Percentiles rank a stretch among this genome's conserved stretches.
These are phyloP conservation scores for Penicillium sp. DNA, from an alignment of 2,329 filamentous ascomycete genomes.

Conservation along the genomic window DNA sequence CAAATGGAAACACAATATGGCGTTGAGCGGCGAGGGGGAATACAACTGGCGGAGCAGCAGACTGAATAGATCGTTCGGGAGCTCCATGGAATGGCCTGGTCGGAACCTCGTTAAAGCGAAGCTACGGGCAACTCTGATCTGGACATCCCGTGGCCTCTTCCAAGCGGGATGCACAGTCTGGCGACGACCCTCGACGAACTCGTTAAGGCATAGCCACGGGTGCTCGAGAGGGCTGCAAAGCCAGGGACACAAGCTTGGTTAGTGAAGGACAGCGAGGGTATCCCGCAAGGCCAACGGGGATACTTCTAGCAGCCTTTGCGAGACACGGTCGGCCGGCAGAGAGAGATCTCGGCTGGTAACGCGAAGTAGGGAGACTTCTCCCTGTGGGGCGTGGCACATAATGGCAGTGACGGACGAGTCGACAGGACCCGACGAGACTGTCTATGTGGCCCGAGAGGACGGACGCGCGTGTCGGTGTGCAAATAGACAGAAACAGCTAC, in stretches of 20 bases:
- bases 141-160: conserved; percentile 11
- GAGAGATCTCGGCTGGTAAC: conserved; percentile 3
- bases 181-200: conserved; percentile 19
- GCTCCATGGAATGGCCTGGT: neutral
- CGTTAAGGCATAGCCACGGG: conserved; percentile 14
- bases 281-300: conserved; percentile 11
- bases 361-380: neutral
- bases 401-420: neutral
- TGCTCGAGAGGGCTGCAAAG: conserved; percentile 15
- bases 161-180: conserved; percentile 10
- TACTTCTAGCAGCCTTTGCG: conserved; percentile 2
- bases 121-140: conserved; percentile 21
- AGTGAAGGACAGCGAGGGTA: conserved; percentile 12
- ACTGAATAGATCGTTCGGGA: neutral
- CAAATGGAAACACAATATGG: neutral
- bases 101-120: conserved; percentile 9
- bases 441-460: conserved; percentile 15
- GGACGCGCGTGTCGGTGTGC: conserved; percentile 12
- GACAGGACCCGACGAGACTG: conserved; percentile 11
- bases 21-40: neutral
- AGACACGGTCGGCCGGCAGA: conserved; percentile 2
- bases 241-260: conserved; percentile 13
- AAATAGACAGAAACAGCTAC: conserved; percentile 12
- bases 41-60: neutral
- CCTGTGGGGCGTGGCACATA: neutral